Conservation (phyloP, 441 rosid species). For the Jatropha podagrica region DNA sequence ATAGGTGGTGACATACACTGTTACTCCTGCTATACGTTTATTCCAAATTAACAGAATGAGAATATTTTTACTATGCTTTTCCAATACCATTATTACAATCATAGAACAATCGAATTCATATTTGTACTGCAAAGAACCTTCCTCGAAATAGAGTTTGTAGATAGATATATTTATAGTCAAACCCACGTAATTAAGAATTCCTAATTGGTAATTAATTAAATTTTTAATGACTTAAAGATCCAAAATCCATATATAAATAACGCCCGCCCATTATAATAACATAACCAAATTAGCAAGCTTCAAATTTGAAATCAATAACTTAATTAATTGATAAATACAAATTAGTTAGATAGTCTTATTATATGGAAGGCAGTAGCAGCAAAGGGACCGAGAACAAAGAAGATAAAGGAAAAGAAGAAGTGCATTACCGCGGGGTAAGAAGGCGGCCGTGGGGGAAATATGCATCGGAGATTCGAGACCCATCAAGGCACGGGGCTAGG, state of each 20-base stretch:
- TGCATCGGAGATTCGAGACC: slow-evolving; percentile 64
- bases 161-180: slow-evolving; percentile 22
- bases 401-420: slow-evolving; percentile 35
- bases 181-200: slow-evolving; percentile 15
- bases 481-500: slow-evolving; percentile 53
- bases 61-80: neutral
- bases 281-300: no score
- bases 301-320: neutral
- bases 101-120: slow-evolving; percentile 5
- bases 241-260: neutral
- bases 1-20: slow-evolving; percentile 4
- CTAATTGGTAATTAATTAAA: neutral
- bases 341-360: no score
- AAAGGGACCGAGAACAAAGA: slow-evolving; percentile 21
- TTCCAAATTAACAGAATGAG: neutral
- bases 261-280: neutral
- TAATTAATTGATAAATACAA: no score
- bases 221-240: neutral
- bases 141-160: slow-evolving; percentile 8
- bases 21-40: neutral
- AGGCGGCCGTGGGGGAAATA: slow-evolving; percentile 73
- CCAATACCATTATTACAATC: slow-evolving; percentile 4
- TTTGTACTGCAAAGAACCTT: slow-evolving; percentile 18
- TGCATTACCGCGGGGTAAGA: slow-evolving; percentile 55
- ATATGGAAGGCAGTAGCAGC: slow-evolving; percentile 33